Percentiles rank a stretch among this genome's conserved stretches.
Evolutionary conservation across 768 basidiomycete species (phyloP).

Genomic region (Myochromella boudieri): DNA sequence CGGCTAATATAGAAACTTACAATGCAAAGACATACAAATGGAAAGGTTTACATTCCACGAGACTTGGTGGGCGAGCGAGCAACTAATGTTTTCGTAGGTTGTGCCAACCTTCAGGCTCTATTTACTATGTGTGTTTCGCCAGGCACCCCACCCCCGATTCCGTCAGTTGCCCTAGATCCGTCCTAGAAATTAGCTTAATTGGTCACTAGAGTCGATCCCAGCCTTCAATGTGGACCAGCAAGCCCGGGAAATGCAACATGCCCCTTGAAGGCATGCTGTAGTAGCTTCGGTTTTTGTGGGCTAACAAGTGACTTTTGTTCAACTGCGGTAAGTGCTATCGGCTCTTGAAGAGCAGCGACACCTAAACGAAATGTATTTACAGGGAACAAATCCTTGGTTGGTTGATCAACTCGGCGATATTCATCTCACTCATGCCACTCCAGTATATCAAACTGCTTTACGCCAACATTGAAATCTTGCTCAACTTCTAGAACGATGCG

Average conservation of each 20-base stretch:
- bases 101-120: slow-evolving; percentile 14
- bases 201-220: slow-evolving; percentile 14
- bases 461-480: slow-evolving; percentile 13
- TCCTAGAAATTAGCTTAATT: not conserved
- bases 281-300: slow-evolving; percentile 25
- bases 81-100: slow-evolving; percentile 12
- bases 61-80: not conserved
- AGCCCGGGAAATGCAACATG: slow-evolving; percentile 19
- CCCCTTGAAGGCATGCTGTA: slow-evolving; percentile 24
- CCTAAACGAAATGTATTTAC: no score
- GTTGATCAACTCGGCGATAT: slow-evolving; percentile 14
- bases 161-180: slow-evolving; percentile 9
- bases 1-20: slow-evolving; percentile 18
- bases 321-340: slow-evolving; percentile 9
- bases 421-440: slow-evolving; percentile 3
- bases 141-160: slow-evolving; percentile 21
- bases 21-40: slow-evolving; percentile 20
- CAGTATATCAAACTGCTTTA: slow-evolving; percentile 14
- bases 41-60: slow-evolving; percentile 12
- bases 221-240: slow-evolving; percentile 23
- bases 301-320: slow-evolving; percentile 23
- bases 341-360: no score
- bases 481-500: no score
- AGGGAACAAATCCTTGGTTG: no score
- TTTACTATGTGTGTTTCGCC: slow-evolving; percentile 21